Evolutionary conservation across 176 grass and related monocot genomes (phyloP).

Genomic region (Bolboschoenus planiculmis): DNA sequence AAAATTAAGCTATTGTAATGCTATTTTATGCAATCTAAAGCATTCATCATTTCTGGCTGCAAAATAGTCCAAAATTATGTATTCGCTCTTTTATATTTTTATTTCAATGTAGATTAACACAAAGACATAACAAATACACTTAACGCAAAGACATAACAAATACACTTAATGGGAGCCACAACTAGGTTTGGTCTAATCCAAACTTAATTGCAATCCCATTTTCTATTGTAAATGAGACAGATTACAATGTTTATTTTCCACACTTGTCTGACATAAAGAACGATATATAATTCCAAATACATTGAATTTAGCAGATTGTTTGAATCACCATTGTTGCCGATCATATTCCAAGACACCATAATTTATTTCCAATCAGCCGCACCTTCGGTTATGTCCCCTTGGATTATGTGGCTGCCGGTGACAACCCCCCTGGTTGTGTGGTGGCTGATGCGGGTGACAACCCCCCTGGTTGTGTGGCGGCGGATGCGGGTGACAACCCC

Average conservation of each 20-base stretch:
- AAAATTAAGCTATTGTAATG: not conserved
- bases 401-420: not conserved
- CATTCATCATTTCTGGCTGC: not conserved
- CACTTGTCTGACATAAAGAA: not conserved
- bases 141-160: not conserved
- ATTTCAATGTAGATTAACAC: not conserved
- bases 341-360: not conserved
- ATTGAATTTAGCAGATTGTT: not conserved
- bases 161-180: not conserved
- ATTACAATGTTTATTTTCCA: not conserved
- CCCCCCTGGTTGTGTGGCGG: not conserved
- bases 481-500: not conserved
- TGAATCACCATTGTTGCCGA: not conserved
- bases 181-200: not conserved
- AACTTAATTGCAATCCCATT: not conserved
- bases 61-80: not conserved
- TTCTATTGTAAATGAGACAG: not conserved
- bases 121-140: not conserved
- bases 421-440: not conserved
- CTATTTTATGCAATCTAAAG: not conserved
- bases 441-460: not conserved
- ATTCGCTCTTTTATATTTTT: not conserved
- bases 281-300: not conserved
- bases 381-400: not conserved
- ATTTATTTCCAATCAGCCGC: not conserved